Percentiles rank a stretch among this genome's conserved stretches.
Evolutionary conservation across 2,329 filamentous ascomycete species (phyloP).

Genomic region (Westerdykella ornata): DNA sequence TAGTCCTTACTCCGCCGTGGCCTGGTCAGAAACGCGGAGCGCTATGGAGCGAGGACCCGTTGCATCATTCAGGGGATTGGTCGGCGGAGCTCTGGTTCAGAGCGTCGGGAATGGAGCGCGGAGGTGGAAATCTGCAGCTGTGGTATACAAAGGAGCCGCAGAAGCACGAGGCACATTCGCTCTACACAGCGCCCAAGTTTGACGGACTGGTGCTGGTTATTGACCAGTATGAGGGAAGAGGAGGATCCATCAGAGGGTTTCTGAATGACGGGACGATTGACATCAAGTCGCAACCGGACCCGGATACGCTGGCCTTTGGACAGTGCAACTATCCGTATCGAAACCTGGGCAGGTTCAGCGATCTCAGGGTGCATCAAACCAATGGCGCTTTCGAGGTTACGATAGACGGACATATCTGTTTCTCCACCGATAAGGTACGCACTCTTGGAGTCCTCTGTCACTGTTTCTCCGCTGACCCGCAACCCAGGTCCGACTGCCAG

Average conservation of each 20-base stretch:
- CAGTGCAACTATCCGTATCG: conserved; percentile 88
- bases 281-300: conserved; percentile 65
- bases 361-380: conserved; percentile 67
- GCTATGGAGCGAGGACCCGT: conserved; percentile 64
- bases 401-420: conserved; percentile 74
- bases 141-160: conserved; percentile 76
- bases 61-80: conserved; percentile 63
- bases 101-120: conserved; percentile 75
- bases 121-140: conserved; percentile 82
- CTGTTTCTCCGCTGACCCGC: background rate
- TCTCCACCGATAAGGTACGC: conserved; percentile 62
- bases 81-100: conserved; percentile 80
- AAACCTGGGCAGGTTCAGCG: conserved; percentile 78
- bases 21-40: conserved; percentile 80
- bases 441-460: no score
- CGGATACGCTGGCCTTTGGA: conserved; percentile 84
- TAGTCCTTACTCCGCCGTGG: conserved; percentile 83
- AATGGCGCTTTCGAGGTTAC: conserved; percentile 64
- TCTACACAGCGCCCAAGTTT: conserved; percentile 79
- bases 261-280: conserved; percentile 83
- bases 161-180: conserved; percentile 60
- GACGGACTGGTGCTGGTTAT: conserved; percentile 86
- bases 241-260: conserved; percentile 83
- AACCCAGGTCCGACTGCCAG: conserved; percentile 63
- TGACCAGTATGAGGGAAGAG: conserved; percentile 71